Base-by-base conservation (phyloP, 2,329 filamentous ascomycete species). In the Sporothrix brunneoviolacea region DNA sequence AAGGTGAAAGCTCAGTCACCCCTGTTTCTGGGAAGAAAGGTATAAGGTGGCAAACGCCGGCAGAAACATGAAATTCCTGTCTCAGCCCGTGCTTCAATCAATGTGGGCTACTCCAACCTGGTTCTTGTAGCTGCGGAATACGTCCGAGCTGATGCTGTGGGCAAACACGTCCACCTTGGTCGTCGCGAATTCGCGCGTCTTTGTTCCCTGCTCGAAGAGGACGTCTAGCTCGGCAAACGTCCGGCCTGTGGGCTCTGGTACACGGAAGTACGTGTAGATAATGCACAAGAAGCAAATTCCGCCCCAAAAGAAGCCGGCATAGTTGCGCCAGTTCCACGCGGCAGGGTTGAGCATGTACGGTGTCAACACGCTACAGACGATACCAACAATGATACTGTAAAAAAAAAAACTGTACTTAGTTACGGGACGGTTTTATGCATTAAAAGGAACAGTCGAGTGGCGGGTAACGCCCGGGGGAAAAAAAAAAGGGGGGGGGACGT, bases 301-400 rank as follows among this genome's bases (percentile, higher is more conserved):
- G 13, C 80, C 83, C 86, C 89, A 89, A 72, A 94, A 94, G 70
- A 95, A 94, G 24, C 90, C 89, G 0, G 89, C 80, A 60, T 79
- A 93, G 69, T 93, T 93, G 54, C 80, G 76, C 90, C 89, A 95
- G 67, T 94, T 73, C 90, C 91, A 95, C 0, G 82, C 85, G 1
- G 74, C 76, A 0, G 90, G 88, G 69, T 95, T 95, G 37, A 95
- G 76, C 90, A 95, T 95, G 69, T 94, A 95, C 0, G 90, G 90
- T 0, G 88, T 94, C 35, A 95, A 68, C 4, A 95, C 84, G 45
- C 82, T 84, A 62, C 83, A 88, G 60, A 95, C 70, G 58, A 96
- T 95, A 55, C 80, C 84, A 38, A 91, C 86, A 45, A 95, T 71
- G 61, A 93, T 91, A 73, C 52, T 54, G 36, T 2, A 5, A 4